A percentile compares a stretch with the other conserved stretches of the same genome.
Evolutionary conservation across 2,329 filamentous ascomycete species (phyloP).

Genomic region (Niveomyces coronatus): DNA sequence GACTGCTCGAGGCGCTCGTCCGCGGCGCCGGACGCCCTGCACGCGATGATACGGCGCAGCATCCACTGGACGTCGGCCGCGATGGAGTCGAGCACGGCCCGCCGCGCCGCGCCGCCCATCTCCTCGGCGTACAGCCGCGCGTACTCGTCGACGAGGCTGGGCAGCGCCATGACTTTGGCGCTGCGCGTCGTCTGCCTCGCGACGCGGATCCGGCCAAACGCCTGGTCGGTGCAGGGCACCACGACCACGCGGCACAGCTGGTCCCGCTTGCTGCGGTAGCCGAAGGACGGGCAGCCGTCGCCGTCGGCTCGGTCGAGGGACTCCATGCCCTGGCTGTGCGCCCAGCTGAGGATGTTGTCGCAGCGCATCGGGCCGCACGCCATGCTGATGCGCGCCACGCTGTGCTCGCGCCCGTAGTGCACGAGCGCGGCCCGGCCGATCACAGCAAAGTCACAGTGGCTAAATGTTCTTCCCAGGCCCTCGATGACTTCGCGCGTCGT

Average conservation of each 20-base stretch:
- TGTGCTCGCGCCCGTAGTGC: slow-evolving; percentile 30
- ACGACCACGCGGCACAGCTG: slow-evolving; percentile 24
- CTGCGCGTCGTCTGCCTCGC: slow-evolving; percentile 9
- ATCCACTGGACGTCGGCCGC: slow-evolving; percentile 26
- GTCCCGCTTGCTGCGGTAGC: slow-evolving; percentile 23
- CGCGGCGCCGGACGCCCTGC: not conserved
- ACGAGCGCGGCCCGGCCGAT: slow-evolving; percentile 34
- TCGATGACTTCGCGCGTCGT: slow-evolving; percentile 21
- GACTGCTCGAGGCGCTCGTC: slow-evolving; percentile 13
- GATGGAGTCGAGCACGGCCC: slow-evolving; percentile 13
- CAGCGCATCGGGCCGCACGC: slow-evolving; percentile 28
- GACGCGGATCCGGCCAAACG: slow-evolving; percentile 21
- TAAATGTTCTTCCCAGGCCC: slow-evolving; percentile 18
- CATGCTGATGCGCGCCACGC: slow-evolving; percentile 27
- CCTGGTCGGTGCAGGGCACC: slow-evolving; percentile 22
- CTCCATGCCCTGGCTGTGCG: slow-evolving; percentile 22
- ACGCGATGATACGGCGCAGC: slow-evolving; percentile 20
- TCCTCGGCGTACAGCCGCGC: slow-evolving; percentile 13
- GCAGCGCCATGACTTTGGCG: slow-evolving; percentile 23
- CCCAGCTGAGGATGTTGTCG: slow-evolving; percentile 32
- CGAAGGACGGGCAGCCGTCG: slow-evolving; percentile 22
- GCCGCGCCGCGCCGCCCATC: not conserved
- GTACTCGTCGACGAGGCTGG: slow-evolving; percentile 23
- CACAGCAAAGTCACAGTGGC: slow-evolving; percentile 36
- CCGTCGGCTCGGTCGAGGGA: slow-evolving; percentile 12